Base-by-base conservation (phyloP, 192 early-diverging fungal species). In the Mortierella hygrophila region DNA sequence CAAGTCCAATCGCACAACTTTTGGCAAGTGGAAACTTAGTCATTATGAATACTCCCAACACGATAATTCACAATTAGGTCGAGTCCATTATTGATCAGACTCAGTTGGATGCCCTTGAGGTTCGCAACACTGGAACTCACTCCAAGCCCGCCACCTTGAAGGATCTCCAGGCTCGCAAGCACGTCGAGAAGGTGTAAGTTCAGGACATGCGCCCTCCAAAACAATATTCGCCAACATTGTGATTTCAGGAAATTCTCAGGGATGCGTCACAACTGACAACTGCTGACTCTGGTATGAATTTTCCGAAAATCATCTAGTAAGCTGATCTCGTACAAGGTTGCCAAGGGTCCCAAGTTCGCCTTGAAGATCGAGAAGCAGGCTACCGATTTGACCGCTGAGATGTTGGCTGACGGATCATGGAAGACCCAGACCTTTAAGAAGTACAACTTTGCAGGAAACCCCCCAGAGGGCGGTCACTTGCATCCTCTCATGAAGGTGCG, bases 401-500 rank as follows among this genome's bases (percentile, higher is more conserved):
- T 99, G 97, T 90, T 87, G 74, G 73, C 80, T 82, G 95, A 94
- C 81, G 98, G 97, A 44, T 95, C 94, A 76, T 99, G 99, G 99
- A 97, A 99, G 91, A 93, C 81, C 20, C 93, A 93, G n/a, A 91
- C 93, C 70, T 99, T 99, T 92, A 99, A 99, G 90, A 96, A 96
- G 88, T 99, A 99, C 93, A 99, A 99, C 92, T 99, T 99, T 93
- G 94, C 96, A 82, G 98, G 99, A 84, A 87, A 96, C 78, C 91
- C 91, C 60, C 97, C 97, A 26, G 82, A 83, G 57, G 95, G 94
- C 68, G 99, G 99, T 15, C 94, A 97, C 77, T 92, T 99, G 79
- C 99, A 99, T 86, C 99, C 99, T 77, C 92, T 99, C 74, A 95
- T 99, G 95, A 99, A 99, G 89, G 97, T 99, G 74, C 96, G 98